Percentiles rank a stretch among this genome's conserved stretches.
Conservation (phyloP, 305 asterid species). For the Solanum hybrid region DNA sequence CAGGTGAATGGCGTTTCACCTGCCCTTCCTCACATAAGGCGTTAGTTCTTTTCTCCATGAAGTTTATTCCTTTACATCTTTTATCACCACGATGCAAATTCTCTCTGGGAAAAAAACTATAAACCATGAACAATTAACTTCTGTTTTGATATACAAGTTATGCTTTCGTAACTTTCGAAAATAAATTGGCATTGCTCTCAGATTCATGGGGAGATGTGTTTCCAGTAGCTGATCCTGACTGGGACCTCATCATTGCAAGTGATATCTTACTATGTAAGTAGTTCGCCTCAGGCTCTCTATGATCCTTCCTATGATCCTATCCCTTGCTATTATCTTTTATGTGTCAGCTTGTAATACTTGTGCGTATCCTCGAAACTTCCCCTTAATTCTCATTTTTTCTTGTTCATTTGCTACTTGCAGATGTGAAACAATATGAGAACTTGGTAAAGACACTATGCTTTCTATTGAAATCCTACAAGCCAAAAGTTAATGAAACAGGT, state of each 20-base stretch:
- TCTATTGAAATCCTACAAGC: slow-evolving; percentile 62
- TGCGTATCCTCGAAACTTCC: not conserved
- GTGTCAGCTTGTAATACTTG: not conserved
- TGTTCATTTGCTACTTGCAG: slow-evolving; percentile 27
- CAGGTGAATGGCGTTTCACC: slow-evolving; percentile 66
- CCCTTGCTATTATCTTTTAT: not conserved
- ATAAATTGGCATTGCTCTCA: slow-evolving; percentile 13
- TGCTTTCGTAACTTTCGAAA: not conserved
- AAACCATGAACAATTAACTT: not conserved
- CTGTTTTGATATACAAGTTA: not conserved
- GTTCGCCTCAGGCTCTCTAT: not conserved
- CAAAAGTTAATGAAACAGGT: slow-evolving; percentile 27
- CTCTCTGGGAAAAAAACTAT: not conserved
- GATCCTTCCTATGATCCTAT: not conserved
- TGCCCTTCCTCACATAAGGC: slow-evolving; percentile 68
- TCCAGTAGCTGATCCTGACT: slow-evolving; percentile 50
- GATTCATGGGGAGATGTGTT: slow-evolving; percentile 94
- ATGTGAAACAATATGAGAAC: slow-evolving; percentile 80
- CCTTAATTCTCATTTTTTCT: not conserved
- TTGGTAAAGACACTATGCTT: slow-evolving; percentile 69
- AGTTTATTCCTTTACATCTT: not conserved
- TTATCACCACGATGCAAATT: not conserved
- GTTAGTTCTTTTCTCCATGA: slow-evolving; percentile 25
- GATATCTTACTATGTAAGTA: slow-evolving; percentile 83
- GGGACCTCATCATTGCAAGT: slow-evolving; percentile 90